A percentile compares a stretch with the other conserved stretches of the same genome.
These are phyloP conservation scores for Eucalyptus decipiens DNA, from an alignment of 345 rosid genomes.

Conservation along the genomic window DNA sequence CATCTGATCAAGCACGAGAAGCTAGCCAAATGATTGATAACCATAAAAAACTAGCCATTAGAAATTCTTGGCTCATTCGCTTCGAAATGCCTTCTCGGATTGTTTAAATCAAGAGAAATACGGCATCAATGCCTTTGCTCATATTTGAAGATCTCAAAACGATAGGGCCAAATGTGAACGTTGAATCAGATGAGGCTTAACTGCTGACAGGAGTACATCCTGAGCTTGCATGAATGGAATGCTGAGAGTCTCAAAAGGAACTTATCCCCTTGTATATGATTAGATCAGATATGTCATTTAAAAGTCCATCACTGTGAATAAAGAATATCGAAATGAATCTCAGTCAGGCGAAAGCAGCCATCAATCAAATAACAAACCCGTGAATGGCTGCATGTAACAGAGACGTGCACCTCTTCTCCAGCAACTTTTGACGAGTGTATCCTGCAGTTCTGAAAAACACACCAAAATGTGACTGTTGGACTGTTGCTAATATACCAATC, in stretches of 20 bases:
- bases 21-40: background rate
- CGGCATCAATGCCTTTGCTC: background rate
- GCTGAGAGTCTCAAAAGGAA: background rate
- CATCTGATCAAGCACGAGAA: background rate
- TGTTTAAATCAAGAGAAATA: background rate
- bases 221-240: background rate
- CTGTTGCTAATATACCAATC: background rate
- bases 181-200: background rate
- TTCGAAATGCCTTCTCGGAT: background rate
- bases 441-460: background rate
- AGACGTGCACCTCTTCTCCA: background rate
- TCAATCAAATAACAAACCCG: background rate
- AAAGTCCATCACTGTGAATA: background rate
- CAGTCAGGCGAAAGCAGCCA: background rate
- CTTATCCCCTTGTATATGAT: background rate
- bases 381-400: background rate
- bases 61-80: background rate
- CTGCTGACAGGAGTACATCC: background rate
- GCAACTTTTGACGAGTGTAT: background rate
- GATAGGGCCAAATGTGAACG: background rate
- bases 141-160: background rate
- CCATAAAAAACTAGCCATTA: background rate
- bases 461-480: background rate
- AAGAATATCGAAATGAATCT: background rate
- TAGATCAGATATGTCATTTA: background rate